Base-by-base conservation (phyloP, 306 rosid species). In the Trifolium fragiferum region DNA sequence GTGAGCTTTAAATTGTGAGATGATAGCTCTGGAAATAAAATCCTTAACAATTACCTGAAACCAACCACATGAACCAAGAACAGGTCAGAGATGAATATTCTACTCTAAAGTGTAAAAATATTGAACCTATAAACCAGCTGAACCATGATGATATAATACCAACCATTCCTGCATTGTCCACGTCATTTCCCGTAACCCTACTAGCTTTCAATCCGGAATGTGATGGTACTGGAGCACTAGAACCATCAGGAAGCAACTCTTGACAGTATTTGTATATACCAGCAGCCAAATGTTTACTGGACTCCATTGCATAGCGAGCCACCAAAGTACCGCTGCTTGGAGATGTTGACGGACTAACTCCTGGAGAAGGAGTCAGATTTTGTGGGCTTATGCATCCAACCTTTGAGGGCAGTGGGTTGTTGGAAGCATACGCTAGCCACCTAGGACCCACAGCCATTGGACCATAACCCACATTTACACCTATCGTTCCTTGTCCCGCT, bases 391-490 rank as follows among this genome's bases (percentile, higher is more conserved):
- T 62, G 68, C 90, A 86, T 70, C 93, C 87, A 59, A 73, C 75
- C 76, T 78, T 90, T 77, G 90, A 86, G 44, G 81, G 85, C 44
- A 89, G 77, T 11, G 91, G 90, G 58, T 74, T 89, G 80, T 84
- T 89, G 75, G 93, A 85, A 62, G 96, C 85, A 87, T 93, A 93
- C 61, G 98, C 98, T 80, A 93, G 78, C 98, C 98, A 93, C 88
- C 98, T 93, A 11, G 98, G 91, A 78, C 96, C 98, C 79, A 93
- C 96, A 82, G 93, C 88, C 96, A 93, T 87, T 54, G 98, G 96
- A 75, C 98, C 96, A 70, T 89, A 90, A 80, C 96, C 95, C 32
- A 93, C 89, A 86, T 93, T 90, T 81, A 89, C 88, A 37, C 95
- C 87, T 37, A 32, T 5, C 40, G 88, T 73, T 77, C 91, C 98